A percentile compares a stretch with the other conserved stretches of the same genome.
Conservation (phyloP, 1,139 yeast species). For the Lizanozyma gosingica region DNA sequence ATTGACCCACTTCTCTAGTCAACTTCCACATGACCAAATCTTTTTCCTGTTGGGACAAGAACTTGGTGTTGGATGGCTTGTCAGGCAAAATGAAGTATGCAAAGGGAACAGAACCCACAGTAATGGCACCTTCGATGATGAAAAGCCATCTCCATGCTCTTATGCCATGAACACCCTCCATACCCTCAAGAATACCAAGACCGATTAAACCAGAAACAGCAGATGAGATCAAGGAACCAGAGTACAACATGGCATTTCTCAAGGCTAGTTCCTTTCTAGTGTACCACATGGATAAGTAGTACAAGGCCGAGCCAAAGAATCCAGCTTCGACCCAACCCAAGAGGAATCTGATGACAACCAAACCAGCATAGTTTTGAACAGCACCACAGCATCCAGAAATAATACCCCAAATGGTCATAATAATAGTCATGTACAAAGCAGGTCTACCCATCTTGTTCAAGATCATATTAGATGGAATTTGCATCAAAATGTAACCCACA, state of each 20-base stretch:
- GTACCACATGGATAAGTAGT: conserved; percentile 42
- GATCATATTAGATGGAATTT: conserved; percentile 45
- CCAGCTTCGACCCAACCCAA: conserved; percentile 55
- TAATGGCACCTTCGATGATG: conserved; percentile 64
- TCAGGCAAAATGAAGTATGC: conserved; percentile 63
- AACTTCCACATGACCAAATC: conserved; percentile 45
- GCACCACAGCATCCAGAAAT: conserved; percentile 40
- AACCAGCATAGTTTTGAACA: conserved; percentile 30
- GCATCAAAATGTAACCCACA: conserved; percentile 54
- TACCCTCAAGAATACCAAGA: conserved; percentile 41
- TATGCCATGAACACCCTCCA: conserved; percentile 32
- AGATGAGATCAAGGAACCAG: conserved; percentile 67
- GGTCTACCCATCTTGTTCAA: conserved; percentile 44
- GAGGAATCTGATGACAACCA: conserved; percentile 39
- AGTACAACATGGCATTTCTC: conserved; percentile 49
- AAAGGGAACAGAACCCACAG: conserved; percentile 50
- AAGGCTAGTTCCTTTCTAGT: conserved; percentile 38
- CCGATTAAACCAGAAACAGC: conserved; percentile 79
- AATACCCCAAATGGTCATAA: conserved; percentile 47
- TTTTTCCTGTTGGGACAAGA: conserved; percentile 40
- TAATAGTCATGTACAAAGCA: conserved; percentile 38
- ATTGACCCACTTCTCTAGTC: conserved; percentile 32
- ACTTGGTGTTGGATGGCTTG: conserved; percentile 51
- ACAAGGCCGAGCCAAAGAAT: conserved; percentile 45
- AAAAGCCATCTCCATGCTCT: conserved; percentile 70